A percentile compares a stretch with the other conserved stretches of the same genome.
Conservation (phyloP, 768 basidiomycete genomes). For the Rhizopogon salebrosus region DNA sequence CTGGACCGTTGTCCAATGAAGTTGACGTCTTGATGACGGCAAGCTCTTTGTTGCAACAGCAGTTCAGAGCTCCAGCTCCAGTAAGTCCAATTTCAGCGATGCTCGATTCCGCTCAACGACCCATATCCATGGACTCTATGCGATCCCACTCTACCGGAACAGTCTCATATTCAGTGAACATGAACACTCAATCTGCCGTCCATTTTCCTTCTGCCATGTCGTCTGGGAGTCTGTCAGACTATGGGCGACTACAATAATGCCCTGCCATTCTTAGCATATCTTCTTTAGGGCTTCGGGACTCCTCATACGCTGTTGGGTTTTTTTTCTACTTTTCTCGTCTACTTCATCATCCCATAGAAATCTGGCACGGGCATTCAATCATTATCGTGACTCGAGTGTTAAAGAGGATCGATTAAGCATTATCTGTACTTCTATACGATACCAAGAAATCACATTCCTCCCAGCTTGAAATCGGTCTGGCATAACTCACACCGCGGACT, state of each 20-base stretch:
- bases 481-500: constrained; percentile 43
- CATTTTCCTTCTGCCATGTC: constrained; percentile 20
- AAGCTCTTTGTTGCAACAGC: constrained; percentile 43
- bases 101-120: constrained; percentile 22
- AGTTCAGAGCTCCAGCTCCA: constrained; percentile 24
- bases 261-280: constrained; percentile 7
- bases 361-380: constrained; percentile 14
- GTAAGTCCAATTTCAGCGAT: constrained; percentile 20
- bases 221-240: constrained; percentile 18
- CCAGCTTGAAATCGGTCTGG: constrained; percentile 31
- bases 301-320: constrained; percentile 21
- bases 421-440: constrained; percentile 29
- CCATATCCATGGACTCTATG: constrained; percentile 22
- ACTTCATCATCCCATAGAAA: constrained; percentile 26
- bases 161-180: constrained; percentile 19
- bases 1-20: constrained; percentile 67
- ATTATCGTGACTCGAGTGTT: constrained; percentile 15
- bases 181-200: constrained; percentile 16
- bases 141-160: constrained; percentile 33
- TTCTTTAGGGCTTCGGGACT: constrained; percentile 24
- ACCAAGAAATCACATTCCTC: constrained; percentile 19
- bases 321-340: constrained; percentile 14
- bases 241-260: constrained; percentile 17
- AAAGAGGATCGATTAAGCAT: constrained; percentile 26
- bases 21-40: constrained; percentile 80